Percentiles rank a stretch among this genome's conserved stretches.
Evolutionary conservation across 2,329 filamentous ascomycete genomes (phyloP).

Genomic region (Microdochium nivale): DNA sequence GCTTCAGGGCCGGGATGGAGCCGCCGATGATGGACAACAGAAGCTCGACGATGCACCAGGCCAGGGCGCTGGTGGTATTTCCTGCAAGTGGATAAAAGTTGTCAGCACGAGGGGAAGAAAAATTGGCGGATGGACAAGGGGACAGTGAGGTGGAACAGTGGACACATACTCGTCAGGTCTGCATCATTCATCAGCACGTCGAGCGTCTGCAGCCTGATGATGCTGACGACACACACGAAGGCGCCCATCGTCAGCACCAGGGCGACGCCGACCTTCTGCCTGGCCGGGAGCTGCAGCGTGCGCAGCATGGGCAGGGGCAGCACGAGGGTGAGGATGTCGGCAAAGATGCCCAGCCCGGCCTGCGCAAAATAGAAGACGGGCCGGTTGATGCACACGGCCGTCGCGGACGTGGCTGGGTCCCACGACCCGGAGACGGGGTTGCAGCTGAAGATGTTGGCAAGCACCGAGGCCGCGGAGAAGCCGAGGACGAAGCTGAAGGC

Average conservation of each 20-base stretch:
- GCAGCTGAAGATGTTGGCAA: slow-evolving; percentile 17
- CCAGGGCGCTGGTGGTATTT: slow-evolving; percentile 10
- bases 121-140: neutral
- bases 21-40: slow-evolving; percentile 16
- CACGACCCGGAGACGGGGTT: slow-evolving; percentile 14
- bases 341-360: slow-evolving; percentile 14
- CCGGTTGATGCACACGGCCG: slow-evolving; percentile 14
- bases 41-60: slow-evolving; percentile 16
- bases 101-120: neutral
- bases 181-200: slow-evolving; percentile 5
- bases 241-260: slow-evolving; percentile 26
- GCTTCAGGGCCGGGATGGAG: slow-evolving; percentile 14
- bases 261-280: slow-evolving; percentile 32
- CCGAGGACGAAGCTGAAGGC: slow-evolving; percentile 13
- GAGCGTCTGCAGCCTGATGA: slow-evolving; percentile 10
- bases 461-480: slow-evolving; percentile 13
- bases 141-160: neutral
- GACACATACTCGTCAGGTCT: slow-evolving; percentile 7
- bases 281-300: slow-evolving; percentile 29
- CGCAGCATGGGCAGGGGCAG: slow-evolving; percentile 33
- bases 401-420: slow-evolving; percentile 10
- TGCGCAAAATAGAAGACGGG: slow-evolving; percentile 17
- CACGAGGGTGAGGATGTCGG: slow-evolving; percentile 14
- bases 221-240: slow-evolving; percentile 12
- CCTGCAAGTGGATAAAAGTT: neutral